A percentile compares a stretch with the other conserved stretches of the same genome.
phyloP scores from a whole-genome alignment of 805 yeast genomes.

The Teunomyces atbi region DNA sequence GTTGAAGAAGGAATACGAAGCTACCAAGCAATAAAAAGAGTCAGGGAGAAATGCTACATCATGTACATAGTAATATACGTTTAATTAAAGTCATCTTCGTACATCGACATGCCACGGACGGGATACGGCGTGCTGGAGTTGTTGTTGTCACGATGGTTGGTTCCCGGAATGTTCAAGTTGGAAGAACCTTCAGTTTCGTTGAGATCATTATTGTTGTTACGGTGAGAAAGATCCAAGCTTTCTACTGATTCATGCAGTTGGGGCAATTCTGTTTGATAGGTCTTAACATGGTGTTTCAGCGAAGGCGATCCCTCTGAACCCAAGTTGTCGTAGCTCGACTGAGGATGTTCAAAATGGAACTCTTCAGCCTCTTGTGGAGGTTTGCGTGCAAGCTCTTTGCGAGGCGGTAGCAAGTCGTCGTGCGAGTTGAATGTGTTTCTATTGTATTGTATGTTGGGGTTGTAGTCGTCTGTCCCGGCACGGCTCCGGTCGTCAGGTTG shows the following conservation, averaged over 20 bases:
- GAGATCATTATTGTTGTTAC: background rate
- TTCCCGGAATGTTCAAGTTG: background rate
- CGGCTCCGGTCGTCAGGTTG: background rate
- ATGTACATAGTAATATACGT: slow-evolving; percentile 6
- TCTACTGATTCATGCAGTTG: background rate
- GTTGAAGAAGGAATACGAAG: slow-evolving; percentile 72
- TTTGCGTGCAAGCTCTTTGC: background rate
- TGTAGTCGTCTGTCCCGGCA: background rate
- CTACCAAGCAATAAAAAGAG: slow-evolving; percentile 3
- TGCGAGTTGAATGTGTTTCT: background rate
- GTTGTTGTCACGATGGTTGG: background rate
- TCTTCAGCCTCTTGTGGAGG: background rate
- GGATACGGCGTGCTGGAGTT: slow-evolving; percentile 28
- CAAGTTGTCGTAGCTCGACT: background rate
- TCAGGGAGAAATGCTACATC: slow-evolving; percentile 13
- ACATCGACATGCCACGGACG: slow-evolving; percentile 29
- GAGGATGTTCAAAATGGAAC: background rate
- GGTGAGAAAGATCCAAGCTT: background rate
- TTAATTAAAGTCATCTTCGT: slow-evolving; percentile 7
- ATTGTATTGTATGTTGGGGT: background rate
- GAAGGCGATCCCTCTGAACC: background rate
- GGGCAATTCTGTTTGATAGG: background rate
- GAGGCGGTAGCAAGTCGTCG: background rate
- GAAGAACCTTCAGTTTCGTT: background rate
- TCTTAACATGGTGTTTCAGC: background rate